Evolutionary conservation across 2,329 filamentous ascomycete genomes (phyloP).

Genomic region (Scedosporium boydii): DNA sequence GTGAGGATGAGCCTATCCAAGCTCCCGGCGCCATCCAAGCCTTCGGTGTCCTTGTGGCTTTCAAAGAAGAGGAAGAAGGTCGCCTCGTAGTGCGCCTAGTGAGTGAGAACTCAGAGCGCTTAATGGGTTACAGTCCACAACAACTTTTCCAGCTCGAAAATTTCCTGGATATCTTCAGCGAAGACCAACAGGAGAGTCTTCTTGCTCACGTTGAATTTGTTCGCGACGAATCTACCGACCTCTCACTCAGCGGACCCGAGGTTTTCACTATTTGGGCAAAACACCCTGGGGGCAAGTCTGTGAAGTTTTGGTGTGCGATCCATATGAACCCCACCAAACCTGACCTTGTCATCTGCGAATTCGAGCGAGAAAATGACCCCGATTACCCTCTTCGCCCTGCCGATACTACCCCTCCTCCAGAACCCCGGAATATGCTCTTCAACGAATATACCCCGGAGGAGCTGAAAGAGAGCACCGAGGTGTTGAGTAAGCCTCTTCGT

Average conservation of each 20-base stretch:
- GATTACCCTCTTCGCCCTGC: conserved; percentile 56
- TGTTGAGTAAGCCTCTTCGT: conserved; percentile 66
- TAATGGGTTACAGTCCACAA: conserved; percentile 69
- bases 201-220: conserved; percentile 85
- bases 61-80: conserved; percentile 61
- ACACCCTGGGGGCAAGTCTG: conserved; percentile 42
- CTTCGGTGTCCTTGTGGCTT: conserved; percentile 67
- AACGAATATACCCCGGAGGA: conserved; percentile 67
- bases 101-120: conserved; percentile 68
- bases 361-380: conserved; percentile 73
- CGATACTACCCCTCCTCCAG: conserved; percentile 49
- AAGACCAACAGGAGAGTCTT: conserved; percentile 76
- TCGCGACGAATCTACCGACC: conserved; percentile 70
- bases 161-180: conserved; percentile 75
- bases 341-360: conserved; percentile 74
- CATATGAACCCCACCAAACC: conserved; percentile 62
- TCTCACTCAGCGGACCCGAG: conserved; percentile 67
- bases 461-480: conserved; percentile 64
- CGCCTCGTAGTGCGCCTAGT: conserved; percentile 61
- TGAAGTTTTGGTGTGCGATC: conserved; percentile 80
- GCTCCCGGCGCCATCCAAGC: conserved; percentile 73
- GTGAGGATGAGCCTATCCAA: conserved; percentile 87
- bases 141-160: conserved; percentile 65
- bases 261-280: conserved; percentile 73
- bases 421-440: conserved; percentile 64